Base-by-base conservation (phyloP, 2,329 filamentous ascomycete species). In the Alternaria sp. region DNA sequence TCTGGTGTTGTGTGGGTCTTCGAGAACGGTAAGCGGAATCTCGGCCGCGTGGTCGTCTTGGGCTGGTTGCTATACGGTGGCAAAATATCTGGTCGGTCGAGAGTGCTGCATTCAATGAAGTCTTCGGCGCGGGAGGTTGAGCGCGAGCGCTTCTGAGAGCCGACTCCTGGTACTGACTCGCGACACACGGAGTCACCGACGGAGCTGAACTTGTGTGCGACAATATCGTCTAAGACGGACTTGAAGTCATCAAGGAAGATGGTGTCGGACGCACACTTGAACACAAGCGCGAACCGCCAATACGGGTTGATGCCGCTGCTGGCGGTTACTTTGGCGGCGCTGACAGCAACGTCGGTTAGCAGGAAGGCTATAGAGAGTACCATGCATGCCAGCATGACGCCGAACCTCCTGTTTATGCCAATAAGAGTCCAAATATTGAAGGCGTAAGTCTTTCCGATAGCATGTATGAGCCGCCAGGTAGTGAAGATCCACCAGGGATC, bases 401-500 rank as follows among this genome's bases (percentile, higher is more conserved):
- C 73, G 28, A 76, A 76, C 4, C 74, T 60, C 3, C 60, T 51
- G 42, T 75, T 76, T 39, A 75, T 73, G 8, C 59, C 57, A 21
- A 74, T 41, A 3, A 76, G 54, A 1, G 58, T 60, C 62, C 58
- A 67, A 1, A 75, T 29, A 31, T 60, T 74, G 58, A 72, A 73
- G 1, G 65, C 62, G 36, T 77, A 76, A 2, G 74, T 72, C 62
- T 74, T 71, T 46, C 71, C 73, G 50, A 77, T 76, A 6, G 70
- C 62, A 31, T 67, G 56, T 28, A 74, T 65, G 8, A 76, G 60
- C 41, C 68, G 72, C 70, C 69, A 75, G 0, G 74, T 76, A 0
- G 73, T 77, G 37, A 75, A 76, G 13, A 76, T 76, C 74, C 74
- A 76, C 74, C 72, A 76, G 0, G 73, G 73, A 26, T 76, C 73